Base-by-base conservation (phyloP, 2,329 filamentous ascomycete species). In the Colletotrichum gloeosporioides region DNA sequence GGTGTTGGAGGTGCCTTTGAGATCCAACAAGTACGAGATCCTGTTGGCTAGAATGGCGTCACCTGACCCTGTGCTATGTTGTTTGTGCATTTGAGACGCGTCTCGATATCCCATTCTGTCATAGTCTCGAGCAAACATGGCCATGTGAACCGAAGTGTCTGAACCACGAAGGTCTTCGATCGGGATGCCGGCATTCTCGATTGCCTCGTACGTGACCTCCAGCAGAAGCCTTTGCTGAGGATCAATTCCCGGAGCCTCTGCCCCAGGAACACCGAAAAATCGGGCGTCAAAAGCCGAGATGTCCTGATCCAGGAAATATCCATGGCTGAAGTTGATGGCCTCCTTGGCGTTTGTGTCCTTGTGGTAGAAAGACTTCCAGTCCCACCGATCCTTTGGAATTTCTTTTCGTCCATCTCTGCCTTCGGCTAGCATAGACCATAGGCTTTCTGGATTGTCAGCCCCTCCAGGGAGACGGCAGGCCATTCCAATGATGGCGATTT, bases 131-230 rank as follows among this genome's bases (percentile, higher is more conserved):
- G 29, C 61, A 31, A 69, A 85, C 1, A 78, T 79, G 3, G 83
- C 84, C 4, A 84, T 82, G 25, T 83, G 87, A 7, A 87, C 85
- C 4, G 80, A 84, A 1, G 86, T 84, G 15, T 85, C 79, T 63
- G 73, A 83, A 81, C 64, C 71, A 31, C 39, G 13, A 32, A 77
- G 29, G 44, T 66, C 15, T n/a, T 62, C 15, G 64, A 71, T 65
- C 66, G 75, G 64, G 15, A 74, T 69, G 9, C 79, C 79, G 6
- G 78, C 79, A 74, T 80, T 80, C 53, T 83, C 81, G 39, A 82
- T 77, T 8, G 80, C 76, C 61, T 83, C 80, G 59, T 80, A 82
- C 8, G 79, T 79, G 36, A 79, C 62, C 69, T 83, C 81, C 3
- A 83, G 75, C 31, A 80, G 65, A 13, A 80, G 69, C 10, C 80